Evolutionary conservation across 2,329 filamentous ascomycete species (phyloP), one percentile per base, ranked within the genome.

Genomic region (Emydomyces testavorans): DNA sequence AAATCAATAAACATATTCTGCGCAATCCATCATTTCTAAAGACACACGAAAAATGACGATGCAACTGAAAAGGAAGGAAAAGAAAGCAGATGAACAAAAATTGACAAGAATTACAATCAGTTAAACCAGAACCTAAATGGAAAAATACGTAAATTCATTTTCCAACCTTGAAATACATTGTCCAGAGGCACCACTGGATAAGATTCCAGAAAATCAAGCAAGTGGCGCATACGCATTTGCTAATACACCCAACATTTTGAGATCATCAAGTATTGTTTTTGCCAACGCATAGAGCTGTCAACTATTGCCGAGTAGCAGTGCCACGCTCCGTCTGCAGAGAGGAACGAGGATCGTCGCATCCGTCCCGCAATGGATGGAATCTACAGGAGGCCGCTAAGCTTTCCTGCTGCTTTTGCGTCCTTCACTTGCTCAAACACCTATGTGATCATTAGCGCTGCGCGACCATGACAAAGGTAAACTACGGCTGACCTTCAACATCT

Each of bases 391-490:
- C 54, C 56, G 11, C 66, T 65, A 52, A 86, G 69, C 66, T 85
- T 87, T 56, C 84, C 83, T 18, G 85, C 82, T 26, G 78, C 74
- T 61, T 82, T 85, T 56, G 83, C 83, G 62, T 86, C 83, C 68
- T 80, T 87, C 60, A 96, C 90, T 72, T 95, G 89, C 60, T 96
- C 92, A 68, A 96, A 96, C 49, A 96, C 79, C 79, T 83, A 57
- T 18, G 43, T 15, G 40, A 24, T 39, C 7, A 4, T 46, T 35
- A 42, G 16, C 6, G 43, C 11, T 20, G 36, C 2, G 8, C 23
- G 3, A 35, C 11, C 15, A 24, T n/a, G 13, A 36, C 6, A 16
- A 24, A 26, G 31, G 3, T 10, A 2, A 10, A n/a, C 18, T 2
- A 40, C n/a, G 11, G 26, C 28, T 6, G 34, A 82, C 92, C 79